Conservation (phyloP, 495 filamentous ascomycete species). For the Ascodesmis nigricans region DNA sequence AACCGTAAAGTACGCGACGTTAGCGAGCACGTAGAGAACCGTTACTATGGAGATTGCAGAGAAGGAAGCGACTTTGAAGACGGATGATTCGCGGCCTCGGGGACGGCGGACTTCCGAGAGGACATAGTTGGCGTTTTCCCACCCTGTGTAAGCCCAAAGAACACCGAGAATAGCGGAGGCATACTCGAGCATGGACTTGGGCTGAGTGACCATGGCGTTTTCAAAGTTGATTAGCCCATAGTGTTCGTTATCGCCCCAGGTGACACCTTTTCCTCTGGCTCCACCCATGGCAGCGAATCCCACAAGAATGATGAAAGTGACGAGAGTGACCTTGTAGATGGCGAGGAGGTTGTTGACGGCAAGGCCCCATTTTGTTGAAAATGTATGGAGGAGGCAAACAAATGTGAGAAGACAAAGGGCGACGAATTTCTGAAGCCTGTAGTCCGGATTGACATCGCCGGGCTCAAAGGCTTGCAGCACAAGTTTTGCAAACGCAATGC, state of each 20-base stretch:
- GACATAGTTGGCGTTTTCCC: slow-evolving; percentile 21
- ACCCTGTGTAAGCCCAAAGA: slow-evolving; percentile 14
- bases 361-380: slow-evolving; percentile 16
- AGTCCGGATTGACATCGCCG: slow-evolving; percentile 11
- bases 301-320: slow-evolving; percentile 12
- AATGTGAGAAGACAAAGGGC: slow-evolving; percentile 14
- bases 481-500: slow-evolving; percentile 15
- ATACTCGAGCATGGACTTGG: slow-evolving; percentile 8
- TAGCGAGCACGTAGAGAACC: slow-evolving; percentile 15
- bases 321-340: slow-evolving; percentile 11
- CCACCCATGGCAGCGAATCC: slow-evolving; percentile 16
- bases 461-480: slow-evolving; percentile 13
- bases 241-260: neutral
- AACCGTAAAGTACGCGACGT: slow-evolving; percentile 10
- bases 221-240: slow-evolving; percentile 11
- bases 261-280: slow-evolving; percentile 9
- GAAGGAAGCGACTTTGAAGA: slow-evolving; percentile 16
- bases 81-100: slow-evolving; percentile 10
- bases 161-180: slow-evolving; percentile 15
- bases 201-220: slow-evolving; percentile 5
- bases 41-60: slow-evolving; percentile 12
- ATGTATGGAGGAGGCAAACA: slow-evolving; percentile 15
- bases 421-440: slow-evolving; percentile 15
- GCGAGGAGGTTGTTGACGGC: slow-evolving; percentile 16
- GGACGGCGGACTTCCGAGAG: slow-evolving; percentile 16